Percentiles rank a stretch among this genome's conserved stretches.
These are phyloP conservation scores for Nemania abortiva DNA, from an alignment of 2,329 filamentous ascomycete species.

Conservation along the genomic window DNA sequence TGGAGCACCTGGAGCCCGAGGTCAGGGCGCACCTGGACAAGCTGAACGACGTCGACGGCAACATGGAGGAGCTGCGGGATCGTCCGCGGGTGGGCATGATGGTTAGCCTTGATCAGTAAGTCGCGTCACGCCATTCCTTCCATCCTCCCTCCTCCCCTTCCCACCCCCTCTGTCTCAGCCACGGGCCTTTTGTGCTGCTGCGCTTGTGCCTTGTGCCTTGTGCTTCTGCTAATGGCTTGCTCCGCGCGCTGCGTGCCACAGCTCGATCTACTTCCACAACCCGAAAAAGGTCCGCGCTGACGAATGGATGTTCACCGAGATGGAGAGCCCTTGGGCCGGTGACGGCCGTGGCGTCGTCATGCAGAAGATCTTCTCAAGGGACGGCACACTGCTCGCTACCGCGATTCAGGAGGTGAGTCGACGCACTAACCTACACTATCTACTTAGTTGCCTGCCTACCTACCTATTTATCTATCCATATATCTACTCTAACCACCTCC, in stretches of 20 bases:
- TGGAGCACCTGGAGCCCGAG: conserved; percentile 63
- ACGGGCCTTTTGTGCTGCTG: not conserved
- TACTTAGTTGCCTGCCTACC: not conserved
- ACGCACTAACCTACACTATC: not conserved
- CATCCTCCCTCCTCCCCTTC: conserved; percentile 1
- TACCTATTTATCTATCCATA: too few species aligned
- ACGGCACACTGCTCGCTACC: conserved; percentile 80
- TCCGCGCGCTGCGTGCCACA: conserved; percentile 17
- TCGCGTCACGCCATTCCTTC: conserved; percentile 13
- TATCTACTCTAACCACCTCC: not conserved
- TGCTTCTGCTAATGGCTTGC: not conserved
- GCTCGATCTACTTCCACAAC: conserved; percentile 75
- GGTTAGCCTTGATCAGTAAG: conserved; percentile 79
- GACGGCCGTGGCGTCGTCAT: conserved; percentile 81
- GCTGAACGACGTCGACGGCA: conserved; percentile 59
- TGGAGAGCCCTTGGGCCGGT: conserved; percentile 83
- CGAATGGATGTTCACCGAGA: conserved; percentile 85
- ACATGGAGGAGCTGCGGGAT: conserved; percentile 62
- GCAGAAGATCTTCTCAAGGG: conserved; percentile 77
- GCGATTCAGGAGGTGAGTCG: conserved; percentile 80
- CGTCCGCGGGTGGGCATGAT: conserved; percentile 82
- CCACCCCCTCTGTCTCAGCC: not conserved
- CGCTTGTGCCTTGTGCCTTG: not conserved
- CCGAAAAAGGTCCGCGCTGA: conserved; percentile 69
- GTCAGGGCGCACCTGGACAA: conserved; percentile 54